These are phyloP conservation scores for Verticillium zaregamsianum DNA, from an alignment of 2,329 filamentous ascomycete species.

Conservation along the genomic window DNA sequence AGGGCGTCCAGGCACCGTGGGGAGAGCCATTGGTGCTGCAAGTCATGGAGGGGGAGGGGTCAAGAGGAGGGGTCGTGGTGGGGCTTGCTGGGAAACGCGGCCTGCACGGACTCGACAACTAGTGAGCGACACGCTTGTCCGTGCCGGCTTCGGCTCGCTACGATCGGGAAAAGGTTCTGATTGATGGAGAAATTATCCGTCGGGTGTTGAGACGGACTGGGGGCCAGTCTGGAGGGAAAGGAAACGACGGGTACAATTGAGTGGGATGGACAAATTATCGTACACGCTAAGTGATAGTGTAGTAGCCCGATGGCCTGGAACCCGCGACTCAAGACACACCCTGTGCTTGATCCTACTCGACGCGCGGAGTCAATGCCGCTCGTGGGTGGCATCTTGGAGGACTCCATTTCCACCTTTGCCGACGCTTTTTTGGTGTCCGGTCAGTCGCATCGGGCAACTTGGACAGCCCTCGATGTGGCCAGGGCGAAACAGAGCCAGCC, in stretches of 20 bases:
- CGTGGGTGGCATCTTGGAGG: neutral
- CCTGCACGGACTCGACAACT: neutral
- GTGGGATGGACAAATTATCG: neutral
- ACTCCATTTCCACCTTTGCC: neutral
- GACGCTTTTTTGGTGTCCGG: neutral
- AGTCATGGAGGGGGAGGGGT: constrained; percentile 10
- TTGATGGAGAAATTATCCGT: constrained; percentile 26
- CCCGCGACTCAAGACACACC: neutral
- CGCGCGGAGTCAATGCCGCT: neutral
- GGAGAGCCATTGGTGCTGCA: constrained; percentile 1
- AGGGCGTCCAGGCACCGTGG: neutral
- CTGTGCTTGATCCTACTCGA: neutral
- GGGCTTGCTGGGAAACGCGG: constrained; percentile 3
- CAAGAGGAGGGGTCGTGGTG: constrained; percentile 8
- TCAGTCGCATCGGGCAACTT: constrained; percentile 7
- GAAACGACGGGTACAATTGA: neutral
- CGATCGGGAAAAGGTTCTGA: constrained; percentile 12
- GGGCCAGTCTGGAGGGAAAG: neutral
- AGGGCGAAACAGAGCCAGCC: constrained; percentile 24
- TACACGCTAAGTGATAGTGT: neutral
- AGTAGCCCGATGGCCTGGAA: neutral
- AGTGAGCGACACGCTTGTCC: neutral
- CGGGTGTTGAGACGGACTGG: neutral
- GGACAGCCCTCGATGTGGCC: constrained; percentile 19
- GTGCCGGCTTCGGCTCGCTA: constrained; percentile 6